phyloP scores from a whole-genome alignment of 2,329 filamentous ascomycete genomes.

The Escovopsis sp. region DNA sequence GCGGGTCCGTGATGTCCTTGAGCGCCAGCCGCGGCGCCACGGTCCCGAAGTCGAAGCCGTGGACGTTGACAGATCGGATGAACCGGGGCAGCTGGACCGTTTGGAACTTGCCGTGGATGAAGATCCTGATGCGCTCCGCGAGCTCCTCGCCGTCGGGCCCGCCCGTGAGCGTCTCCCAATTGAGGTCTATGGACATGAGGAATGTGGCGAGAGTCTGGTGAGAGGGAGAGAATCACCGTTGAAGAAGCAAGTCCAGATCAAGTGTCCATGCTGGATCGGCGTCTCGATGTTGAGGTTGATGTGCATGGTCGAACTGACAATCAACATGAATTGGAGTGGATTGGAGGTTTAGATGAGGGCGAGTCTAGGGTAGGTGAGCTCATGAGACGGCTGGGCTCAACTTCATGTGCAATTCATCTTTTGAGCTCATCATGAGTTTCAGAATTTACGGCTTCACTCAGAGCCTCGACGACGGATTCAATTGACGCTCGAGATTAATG shows the following conservation, averaged over 20 bases:
- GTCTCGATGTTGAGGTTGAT: no score
- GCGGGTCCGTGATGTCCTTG: conserved; percentile 90
- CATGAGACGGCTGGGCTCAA: no score
- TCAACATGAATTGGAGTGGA: no score
- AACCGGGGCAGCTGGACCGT: conserved; percentile 81
- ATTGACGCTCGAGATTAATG: no score
- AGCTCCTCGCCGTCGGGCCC: conserved; percentile 76
- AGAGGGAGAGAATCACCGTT: not conserved
- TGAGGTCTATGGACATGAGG: conserved; percentile 89
- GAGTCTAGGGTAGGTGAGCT: no score
- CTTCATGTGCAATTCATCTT: no score
- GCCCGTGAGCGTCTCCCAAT: conserved; percentile 84
- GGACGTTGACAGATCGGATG: conserved; percentile 89
- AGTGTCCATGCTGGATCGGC: no score
- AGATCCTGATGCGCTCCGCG: conserved; percentile 74
- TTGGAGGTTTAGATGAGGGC: no score
- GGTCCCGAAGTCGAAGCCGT: conserved; percentile 82
- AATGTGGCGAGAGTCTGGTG: not conserved
- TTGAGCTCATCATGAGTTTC: no score
- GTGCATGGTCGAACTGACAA: no score
- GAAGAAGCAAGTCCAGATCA: not conserved
- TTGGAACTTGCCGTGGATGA: conserved; percentile 94
- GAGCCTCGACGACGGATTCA: no score
- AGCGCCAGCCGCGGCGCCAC: conserved; percentile 75
- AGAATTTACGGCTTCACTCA: no score